Conservation (phyloP, 2,329 filamentous ascomycete species). For the Rasamsonia emersonii region DNA sequence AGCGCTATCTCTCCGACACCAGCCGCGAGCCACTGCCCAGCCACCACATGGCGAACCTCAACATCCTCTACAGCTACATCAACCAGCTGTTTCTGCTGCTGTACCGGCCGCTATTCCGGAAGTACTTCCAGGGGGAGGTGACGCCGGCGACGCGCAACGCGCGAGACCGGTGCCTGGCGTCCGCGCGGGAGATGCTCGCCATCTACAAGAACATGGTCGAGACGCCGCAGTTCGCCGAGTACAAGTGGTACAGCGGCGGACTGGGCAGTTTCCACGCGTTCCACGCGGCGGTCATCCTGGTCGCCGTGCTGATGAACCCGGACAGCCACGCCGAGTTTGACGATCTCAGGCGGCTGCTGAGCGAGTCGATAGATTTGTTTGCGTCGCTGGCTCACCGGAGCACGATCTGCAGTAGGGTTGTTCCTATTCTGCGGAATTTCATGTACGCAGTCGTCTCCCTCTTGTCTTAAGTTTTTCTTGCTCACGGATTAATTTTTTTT, state of each 20-base stretch:
- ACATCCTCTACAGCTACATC: slow-evolving; percentile 33
- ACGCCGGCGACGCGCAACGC: slow-evolving; percentile 20
- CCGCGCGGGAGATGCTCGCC: slow-evolving; percentile 24
- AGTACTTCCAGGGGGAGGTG: slow-evolving; percentile 23
- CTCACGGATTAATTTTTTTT: slow-evolving; percentile 7
- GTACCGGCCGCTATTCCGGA: slow-evolving; percentile 25
- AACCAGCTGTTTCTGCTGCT: slow-evolving; percentile 31
- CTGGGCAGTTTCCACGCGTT: slow-evolving; percentile 35
- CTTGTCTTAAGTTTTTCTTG: background rate
- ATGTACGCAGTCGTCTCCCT: slow-evolving; percentile 16
- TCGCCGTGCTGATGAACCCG: slow-evolving; percentile 19
- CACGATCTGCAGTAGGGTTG: slow-evolving; percentile 28
- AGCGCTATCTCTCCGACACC: slow-evolving; percentile 20
- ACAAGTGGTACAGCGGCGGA: slow-evolving; percentile 33
- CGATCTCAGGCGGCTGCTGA: slow-evolving; percentile 20
- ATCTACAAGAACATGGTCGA: slow-evolving; percentile 26
- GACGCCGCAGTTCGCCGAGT: slow-evolving; percentile 23
- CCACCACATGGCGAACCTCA: slow-evolving; percentile 31
- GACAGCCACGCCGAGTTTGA: slow-evolving; percentile 21
- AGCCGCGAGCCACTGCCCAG: slow-evolving; percentile 17
- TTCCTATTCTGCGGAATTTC: slow-evolving; percentile 25
- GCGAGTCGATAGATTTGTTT: slow-evolving; percentile 23
- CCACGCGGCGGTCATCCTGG: slow-evolving; percentile 28
- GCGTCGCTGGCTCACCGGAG: slow-evolving; percentile 25
- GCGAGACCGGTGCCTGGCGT: slow-evolving; percentile 24